phyloP scores from a whole-genome alignment of 495 filamentous ascomycete species.

The Darksidea phi region DNA sequence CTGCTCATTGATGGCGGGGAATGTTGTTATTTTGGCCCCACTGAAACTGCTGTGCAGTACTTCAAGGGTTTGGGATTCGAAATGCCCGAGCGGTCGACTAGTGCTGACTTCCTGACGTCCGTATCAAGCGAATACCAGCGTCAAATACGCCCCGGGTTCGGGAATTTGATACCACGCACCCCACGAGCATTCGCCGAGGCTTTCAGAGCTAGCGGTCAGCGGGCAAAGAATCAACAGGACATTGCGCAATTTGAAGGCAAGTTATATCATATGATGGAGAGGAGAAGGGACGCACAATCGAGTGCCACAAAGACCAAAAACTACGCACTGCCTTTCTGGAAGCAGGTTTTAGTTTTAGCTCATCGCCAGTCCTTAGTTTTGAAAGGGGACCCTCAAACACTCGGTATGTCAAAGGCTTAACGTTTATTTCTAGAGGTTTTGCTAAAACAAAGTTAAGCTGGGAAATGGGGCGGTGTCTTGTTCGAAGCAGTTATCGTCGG shows the following conservation, averaged over 20 bases:
- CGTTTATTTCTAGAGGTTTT: background rate
- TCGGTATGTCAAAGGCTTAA: background rate
- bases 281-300: background rate
- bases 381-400: background rate
- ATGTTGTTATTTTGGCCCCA: conserved; percentile 67
- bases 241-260: conserved; percentile 26
- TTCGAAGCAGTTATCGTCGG: conserved; percentile 46
- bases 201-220: conserved; percentile 23
- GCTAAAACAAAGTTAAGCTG: background rate
- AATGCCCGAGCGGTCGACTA: conserved; percentile 33
- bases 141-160: conserved; percentile 33
- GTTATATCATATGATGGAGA: conserved; percentile 21
- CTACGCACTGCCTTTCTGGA: conserved; percentile 1
- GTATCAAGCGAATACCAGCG: conserved; percentile 33
- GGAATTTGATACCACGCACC: conserved; percentile 33
- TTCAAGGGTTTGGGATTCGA: conserved; percentile 53
- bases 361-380: conserved; percentile 2
- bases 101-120: conserved; percentile 36
- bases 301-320: conserved; percentile 2
- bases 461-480: background rate
- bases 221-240: conserved; percentile 13
- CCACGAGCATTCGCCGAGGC: conserved; percentile 37
- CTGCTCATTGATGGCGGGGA: conserved; percentile 63
- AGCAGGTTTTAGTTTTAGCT: background rate
- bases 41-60: conserved; percentile 57